Conservation (phyloP, 305 asterid genomes). For the Plantago coronopus region DNA sequence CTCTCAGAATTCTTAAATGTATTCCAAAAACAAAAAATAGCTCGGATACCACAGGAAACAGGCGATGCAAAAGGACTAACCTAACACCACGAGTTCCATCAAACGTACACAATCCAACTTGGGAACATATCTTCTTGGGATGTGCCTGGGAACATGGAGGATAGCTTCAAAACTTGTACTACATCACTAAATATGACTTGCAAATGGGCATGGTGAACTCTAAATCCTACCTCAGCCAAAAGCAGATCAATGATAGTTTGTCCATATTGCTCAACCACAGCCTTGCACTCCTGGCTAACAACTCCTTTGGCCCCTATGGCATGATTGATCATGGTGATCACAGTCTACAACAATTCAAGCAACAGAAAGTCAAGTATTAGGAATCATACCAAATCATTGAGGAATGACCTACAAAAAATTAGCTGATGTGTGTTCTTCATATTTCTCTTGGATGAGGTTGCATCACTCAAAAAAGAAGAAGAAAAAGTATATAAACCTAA, state of each 20-base stretch:
- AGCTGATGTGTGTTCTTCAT: neutral
- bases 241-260: conserved; percentile 72
- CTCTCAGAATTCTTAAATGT: neutral
- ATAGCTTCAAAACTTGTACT: neutral
- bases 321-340: conserved; percentile 85
- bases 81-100: conserved; percentile 88
- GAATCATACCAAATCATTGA: too few species aligned
- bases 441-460: neutral
- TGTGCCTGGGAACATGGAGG: conserved; percentile 38
- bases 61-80: conserved; percentile 29
- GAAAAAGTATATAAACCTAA: too few species aligned
- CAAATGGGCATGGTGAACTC: neutral
- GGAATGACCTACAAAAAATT: neutral
- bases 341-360: conserved; percentile 41
- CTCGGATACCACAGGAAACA: neutral
- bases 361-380: conserved; percentile 11
- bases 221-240: conserved; percentile 51
- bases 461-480: too few species aligned
- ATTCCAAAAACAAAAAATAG: neutral
- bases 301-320: conserved; percentile 94
- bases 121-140: conserved; percentile 83
- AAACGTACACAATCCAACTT: conserved; percentile 70
- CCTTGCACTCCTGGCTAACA: conserved; percentile 89
- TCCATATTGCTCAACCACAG: conserved; percentile 82
- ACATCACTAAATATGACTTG: neutral